A percentile compares a stretch with the other conserved stretches of the same genome.
Evolutionary conservation across 2,329 filamentous ascomycete genomes (phyloP).

Genomic region (Cercospora janseana): DNA sequence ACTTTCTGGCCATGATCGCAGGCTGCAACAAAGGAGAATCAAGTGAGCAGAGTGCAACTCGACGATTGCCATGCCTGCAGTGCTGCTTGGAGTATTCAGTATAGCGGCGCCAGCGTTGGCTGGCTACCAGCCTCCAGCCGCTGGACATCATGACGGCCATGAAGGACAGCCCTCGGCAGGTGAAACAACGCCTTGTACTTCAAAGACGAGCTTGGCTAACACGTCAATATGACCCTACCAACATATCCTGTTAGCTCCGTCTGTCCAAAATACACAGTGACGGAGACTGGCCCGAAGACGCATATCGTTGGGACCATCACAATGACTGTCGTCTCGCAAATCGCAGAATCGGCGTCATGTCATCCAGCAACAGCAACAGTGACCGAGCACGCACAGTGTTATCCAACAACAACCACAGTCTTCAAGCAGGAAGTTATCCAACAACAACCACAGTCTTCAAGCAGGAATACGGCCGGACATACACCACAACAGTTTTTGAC

Average conservation of each 20-base stretch:
- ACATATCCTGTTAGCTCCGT: background rate
- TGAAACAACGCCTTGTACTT: background rate
- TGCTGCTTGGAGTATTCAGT: background rate
- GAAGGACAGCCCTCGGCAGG: background rate
- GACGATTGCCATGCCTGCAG: conserved; percentile 1
- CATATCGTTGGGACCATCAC: background rate
- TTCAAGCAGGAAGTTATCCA: background rate
- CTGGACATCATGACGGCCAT: background rate
- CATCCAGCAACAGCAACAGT: background rate
- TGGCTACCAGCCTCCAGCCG: background rate
- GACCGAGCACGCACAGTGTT: background rate
- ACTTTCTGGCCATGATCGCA: background rate
- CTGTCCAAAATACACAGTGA: background rate
- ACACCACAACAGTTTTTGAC: background rate
- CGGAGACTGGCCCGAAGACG: background rate
- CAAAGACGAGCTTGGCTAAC: no score
- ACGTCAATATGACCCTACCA: background rate
- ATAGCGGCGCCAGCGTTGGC: background rate
- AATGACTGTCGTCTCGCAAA: background rate
- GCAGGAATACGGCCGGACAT: background rate
- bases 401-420: background rate
- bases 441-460: background rate
- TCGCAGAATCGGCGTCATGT: background rate
- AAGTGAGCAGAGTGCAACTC: no score
- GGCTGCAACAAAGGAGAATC: no score